These are phyloP conservation scores for Gossypium trilobum DNA, from an alignment of 441 rosid genomes.

Conservation along the genomic window DNA sequence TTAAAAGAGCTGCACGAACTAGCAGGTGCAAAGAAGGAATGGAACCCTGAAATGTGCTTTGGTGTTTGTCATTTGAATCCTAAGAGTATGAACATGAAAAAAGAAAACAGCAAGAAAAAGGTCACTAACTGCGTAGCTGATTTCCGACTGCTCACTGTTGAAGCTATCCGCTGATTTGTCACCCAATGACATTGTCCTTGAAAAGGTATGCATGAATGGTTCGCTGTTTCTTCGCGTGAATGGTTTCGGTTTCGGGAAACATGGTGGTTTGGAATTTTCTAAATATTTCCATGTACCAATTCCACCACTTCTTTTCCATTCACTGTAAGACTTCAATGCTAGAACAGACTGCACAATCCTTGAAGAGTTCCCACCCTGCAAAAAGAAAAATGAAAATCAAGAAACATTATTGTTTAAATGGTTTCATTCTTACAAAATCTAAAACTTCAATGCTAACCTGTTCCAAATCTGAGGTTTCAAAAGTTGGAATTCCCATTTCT, in stretches of 20 bases:
- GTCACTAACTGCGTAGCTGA: conserved; percentile 38
- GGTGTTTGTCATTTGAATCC: background rate
- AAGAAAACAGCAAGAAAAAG: background rate
- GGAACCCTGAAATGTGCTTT: conserved; percentile 32
- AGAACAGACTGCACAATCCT: conserved; percentile 58
- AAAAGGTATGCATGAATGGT: conserved; percentile 38
- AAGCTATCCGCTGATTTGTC: conserved; percentile 28
- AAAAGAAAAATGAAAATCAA: background rate
- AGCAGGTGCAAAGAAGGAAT: conserved; percentile 44
- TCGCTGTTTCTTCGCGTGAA: conserved; percentile 43
- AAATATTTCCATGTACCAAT: conserved; percentile 42
- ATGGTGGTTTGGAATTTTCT: conserved; percentile 28
- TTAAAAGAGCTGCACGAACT: conserved; percentile 54
- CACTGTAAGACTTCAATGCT: conserved; percentile 49
- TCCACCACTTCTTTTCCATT: conserved; percentile 54
- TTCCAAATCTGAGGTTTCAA: conserved; percentile 61
- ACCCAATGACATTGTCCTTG: conserved; percentile 27
- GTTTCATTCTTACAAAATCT: background rate
- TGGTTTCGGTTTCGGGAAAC: conserved; percentile 29
- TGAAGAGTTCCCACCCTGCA: conserved; percentile 52
- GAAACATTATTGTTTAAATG: background rate
- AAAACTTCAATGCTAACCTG: conserved; percentile 30
- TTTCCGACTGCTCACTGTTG: conserved; percentile 27
- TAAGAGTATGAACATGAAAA: conserved; percentile 10
- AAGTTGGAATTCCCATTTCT: conserved; percentile 57